A percentile compares a stretch with the other conserved stretches of the same genome.
phyloP scores from a whole-genome alignment of 2,329 filamentous ascomycete genomes.

The Calonectria crousiana region DNA sequence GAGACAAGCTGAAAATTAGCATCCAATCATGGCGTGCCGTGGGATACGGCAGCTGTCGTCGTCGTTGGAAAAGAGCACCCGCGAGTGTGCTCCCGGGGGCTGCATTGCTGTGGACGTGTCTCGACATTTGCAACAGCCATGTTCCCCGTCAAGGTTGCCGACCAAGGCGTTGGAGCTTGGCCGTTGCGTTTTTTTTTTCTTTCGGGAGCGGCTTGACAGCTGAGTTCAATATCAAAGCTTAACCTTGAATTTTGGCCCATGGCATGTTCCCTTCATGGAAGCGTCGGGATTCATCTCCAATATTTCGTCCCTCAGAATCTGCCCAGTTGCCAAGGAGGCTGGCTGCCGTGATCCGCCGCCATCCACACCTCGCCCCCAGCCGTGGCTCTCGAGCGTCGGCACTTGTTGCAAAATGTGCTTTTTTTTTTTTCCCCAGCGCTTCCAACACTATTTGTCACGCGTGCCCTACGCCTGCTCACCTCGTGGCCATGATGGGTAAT shows the following conservation, averaged over 20 bases:
- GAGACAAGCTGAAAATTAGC: slow-evolving; percentile 4
- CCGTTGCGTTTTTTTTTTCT: not conserved
- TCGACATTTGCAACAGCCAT: not conserved
- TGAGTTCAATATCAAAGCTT: not conserved
- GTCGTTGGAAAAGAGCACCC: not conserved
- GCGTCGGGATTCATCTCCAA: not conserved
- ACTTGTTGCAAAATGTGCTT: not conserved
- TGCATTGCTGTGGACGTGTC: not conserved
- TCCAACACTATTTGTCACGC: not conserved
- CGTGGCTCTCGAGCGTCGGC: not conserved
- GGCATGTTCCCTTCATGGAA: not conserved
- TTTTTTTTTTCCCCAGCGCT: not conserved
- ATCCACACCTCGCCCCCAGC: too few species aligned
- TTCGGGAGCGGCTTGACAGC: not conserved
- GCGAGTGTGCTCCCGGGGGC: not conserved
- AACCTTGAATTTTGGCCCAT: not conserved
- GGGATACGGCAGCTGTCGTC: not conserved
- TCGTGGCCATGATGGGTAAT: not conserved
- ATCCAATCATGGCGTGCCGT: not conserved
- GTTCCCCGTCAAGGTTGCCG: not conserved
- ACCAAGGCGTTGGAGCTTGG: not conserved
- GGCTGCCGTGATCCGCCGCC: not conserved
- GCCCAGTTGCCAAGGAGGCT: not conserved
- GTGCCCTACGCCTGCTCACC: not conserved
- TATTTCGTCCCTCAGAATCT: not conserved